A percentile compares a stretch with the other conserved stretches of the same genome.
These are phyloP conservation scores for Hymenoscyphus scutula DNA, from an alignment of 2,329 filamentous ascomycete genomes.

Conservation along the genomic window DNA sequence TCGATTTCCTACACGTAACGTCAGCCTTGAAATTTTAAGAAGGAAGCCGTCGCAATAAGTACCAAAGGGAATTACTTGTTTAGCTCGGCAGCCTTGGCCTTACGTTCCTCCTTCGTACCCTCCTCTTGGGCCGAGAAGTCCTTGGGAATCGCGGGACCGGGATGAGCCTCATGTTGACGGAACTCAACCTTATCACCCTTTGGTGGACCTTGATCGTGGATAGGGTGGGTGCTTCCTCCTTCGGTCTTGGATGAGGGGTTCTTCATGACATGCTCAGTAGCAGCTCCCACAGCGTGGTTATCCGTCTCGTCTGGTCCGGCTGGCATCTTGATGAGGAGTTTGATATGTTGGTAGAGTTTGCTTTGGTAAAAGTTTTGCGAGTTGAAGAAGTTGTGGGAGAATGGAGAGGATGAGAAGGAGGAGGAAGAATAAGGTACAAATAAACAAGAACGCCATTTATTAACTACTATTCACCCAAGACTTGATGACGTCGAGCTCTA, in stretches of 20 bases:
- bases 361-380: background rate
- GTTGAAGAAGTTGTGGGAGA: background rate
- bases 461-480: background rate
- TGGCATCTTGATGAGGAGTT: slow-evolving; percentile 36
- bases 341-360: slow-evolving; percentile 1
- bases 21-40: background rate
- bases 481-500: slow-evolving; percentile 1
- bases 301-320: slow-evolving; percentile 40
- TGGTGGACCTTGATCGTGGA: slow-evolving; percentile 38
- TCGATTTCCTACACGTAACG: slow-evolving; percentile 5
- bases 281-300: slow-evolving; percentile 32
- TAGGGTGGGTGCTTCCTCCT: slow-evolving; percentile 38
- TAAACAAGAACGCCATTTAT: slow-evolving; percentile 1
- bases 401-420: background rate
- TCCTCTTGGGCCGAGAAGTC: slow-evolving; percentile 53
- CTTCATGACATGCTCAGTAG: slow-evolving; percentile 40
- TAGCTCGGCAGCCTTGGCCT: slow-evolving; percentile 61
- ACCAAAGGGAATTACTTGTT: slow-evolving; percentile 51
- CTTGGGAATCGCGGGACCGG: slow-evolving; percentile 56
- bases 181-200: slow-evolving; percentile 49
- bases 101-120: slow-evolving; percentile 67
- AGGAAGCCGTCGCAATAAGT: slow-evolving; percentile 16
- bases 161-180: slow-evolving; percentile 52
- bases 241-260: slow-evolving; percentile 38
- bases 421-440: background rate